Conservation (phyloP, 1,139 yeast genomes). For the Saccharomyces pastorianus region DNA sequence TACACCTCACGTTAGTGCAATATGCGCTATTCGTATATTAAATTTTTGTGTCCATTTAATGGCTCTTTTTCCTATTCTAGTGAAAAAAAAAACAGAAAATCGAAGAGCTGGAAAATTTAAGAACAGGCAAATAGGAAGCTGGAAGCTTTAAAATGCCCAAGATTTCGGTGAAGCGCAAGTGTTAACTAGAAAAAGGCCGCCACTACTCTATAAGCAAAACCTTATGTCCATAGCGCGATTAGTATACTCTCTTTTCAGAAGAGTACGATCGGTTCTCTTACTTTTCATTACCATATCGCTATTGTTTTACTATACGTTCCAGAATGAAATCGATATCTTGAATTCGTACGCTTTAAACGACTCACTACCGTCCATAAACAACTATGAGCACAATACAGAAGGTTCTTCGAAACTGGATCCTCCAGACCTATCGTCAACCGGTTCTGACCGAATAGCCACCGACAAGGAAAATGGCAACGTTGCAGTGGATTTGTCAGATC, state of each 20-base stretch:
- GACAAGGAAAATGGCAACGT: slow-evolving; percentile 1
- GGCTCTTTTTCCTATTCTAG: not conserved
- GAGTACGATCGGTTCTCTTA: slow-evolving; percentile 23
- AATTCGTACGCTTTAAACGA: slow-evolving; percentile 31
- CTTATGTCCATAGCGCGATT: not conserved
- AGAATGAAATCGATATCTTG: slow-evolving; percentile 31
- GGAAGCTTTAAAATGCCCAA: not conserved
- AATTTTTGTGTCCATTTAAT: not conserved
- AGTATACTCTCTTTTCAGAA: slow-evolving; percentile 8
- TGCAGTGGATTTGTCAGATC: slow-evolving; percentile 15
- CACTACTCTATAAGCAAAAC: not conserved
- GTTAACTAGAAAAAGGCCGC: not conserved
- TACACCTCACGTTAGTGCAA: not conserved
- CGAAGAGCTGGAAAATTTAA: not conserved
- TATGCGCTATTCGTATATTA: not conserved
- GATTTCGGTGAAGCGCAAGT: not conserved
- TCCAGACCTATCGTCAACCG: not conserved
- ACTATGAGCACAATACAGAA: slow-evolving; percentile 4
- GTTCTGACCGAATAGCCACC: not conserved
- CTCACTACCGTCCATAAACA: slow-evolving; percentile 26
- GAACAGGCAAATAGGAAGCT: not conserved
- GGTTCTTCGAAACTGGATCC: not conserved
- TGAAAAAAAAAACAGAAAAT: not conserved
- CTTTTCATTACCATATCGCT: slow-evolving; percentile 24
- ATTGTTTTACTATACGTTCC: slow-evolving; percentile 31